Percentiles rank a stretch among this genome's conserved stretches.
These are phyloP conservation scores for Geranium incanum DNA, from an alignment of 441 rosid species.

Conservation along the genomic window DNA sequence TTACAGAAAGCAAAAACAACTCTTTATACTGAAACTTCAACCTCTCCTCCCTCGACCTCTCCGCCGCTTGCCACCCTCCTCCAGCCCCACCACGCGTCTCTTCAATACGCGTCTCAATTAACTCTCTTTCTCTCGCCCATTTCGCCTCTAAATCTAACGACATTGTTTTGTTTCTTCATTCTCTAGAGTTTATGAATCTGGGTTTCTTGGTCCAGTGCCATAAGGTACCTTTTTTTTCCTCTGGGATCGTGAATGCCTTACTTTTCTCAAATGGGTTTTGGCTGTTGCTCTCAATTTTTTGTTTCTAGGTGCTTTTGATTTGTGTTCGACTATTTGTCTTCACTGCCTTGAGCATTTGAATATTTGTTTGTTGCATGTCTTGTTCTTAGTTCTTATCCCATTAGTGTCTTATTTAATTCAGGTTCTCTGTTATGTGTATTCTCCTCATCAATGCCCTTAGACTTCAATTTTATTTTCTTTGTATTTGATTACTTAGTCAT, in stretches of 20 bases:
- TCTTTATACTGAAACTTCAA: constrained; percentile 30
- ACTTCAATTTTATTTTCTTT: too few relatives aligned
- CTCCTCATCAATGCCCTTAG: not conserved
- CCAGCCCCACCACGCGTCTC: not conserved
- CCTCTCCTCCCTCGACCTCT: constrained; percentile 29
- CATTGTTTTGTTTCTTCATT: not conserved
- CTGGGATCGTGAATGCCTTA: not conserved
- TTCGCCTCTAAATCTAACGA: not conserved
- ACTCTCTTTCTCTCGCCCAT: not conserved
- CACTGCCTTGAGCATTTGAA: not conserved
- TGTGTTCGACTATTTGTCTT: not conserved
- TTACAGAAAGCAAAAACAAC: not conserved
- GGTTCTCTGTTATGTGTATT: not conserved
- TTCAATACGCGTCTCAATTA: not conserved
- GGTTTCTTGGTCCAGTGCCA: constrained; percentile 1
- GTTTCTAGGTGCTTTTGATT: not conserved
- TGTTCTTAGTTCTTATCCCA: not conserved
- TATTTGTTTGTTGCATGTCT: not conserved
- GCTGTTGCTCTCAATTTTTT: not conserved
- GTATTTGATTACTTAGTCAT: too few relatives aligned
- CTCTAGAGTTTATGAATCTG: not conserved
- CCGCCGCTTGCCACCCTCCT: constrained; percentile 24
- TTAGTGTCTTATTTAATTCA: not conserved
- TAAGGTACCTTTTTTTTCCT: not conserved
- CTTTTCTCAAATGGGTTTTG: not conserved